Evolutionary conservation across 1,139 yeast species (phyloP).

Genomic region (Debaryomyces coudertii): DNA sequence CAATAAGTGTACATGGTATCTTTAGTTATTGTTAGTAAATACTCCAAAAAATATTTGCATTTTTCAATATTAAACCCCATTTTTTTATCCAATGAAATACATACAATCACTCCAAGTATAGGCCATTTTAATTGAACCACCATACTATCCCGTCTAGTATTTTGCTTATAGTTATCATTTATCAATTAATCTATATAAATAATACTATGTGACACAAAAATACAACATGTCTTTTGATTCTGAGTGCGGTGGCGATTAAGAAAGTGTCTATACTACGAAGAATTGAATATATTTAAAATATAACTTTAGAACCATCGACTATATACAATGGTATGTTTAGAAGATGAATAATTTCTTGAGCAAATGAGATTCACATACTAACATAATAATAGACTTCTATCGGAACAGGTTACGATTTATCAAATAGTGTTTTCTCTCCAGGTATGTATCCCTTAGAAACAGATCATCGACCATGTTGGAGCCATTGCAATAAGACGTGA

Average conservation of each 20-base stretch:
- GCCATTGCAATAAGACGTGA: background rate
- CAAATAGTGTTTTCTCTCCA: conserved; percentile 81
- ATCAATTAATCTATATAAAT: background rate
- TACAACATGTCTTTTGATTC: background rate
- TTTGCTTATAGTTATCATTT: background rate
- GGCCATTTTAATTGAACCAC: conserved; percentile 56
- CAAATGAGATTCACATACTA: conserved; percentile 14
- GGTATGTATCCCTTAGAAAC: conserved; percentile 25
- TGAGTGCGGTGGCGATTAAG: conserved; percentile 16
- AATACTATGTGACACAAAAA: conserved; percentile 13
- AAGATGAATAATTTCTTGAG: background rate
- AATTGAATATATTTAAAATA: background rate
- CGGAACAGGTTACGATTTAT: conserved; percentile 96
- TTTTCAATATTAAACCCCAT: background rate
- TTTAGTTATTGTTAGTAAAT: conserved; percentile 20
- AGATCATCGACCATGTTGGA: background rate
- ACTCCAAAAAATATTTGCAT: background rate
- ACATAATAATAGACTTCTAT: conserved; percentile 62
- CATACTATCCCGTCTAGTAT: conserved; percentile 20
- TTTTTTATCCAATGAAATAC: conserved; percentile 21
- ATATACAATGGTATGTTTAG: conserved; percentile 13
- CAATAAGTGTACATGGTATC: conserved; percentile 70
- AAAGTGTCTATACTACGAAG: background rate
- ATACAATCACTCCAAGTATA: conserved; percentile 56
- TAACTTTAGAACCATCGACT: conserved; percentile 3